Evolutionary conservation across 495 filamentous ascomycete species (phyloP).

Genomic region (Alectoria sarmentosa): DNA sequence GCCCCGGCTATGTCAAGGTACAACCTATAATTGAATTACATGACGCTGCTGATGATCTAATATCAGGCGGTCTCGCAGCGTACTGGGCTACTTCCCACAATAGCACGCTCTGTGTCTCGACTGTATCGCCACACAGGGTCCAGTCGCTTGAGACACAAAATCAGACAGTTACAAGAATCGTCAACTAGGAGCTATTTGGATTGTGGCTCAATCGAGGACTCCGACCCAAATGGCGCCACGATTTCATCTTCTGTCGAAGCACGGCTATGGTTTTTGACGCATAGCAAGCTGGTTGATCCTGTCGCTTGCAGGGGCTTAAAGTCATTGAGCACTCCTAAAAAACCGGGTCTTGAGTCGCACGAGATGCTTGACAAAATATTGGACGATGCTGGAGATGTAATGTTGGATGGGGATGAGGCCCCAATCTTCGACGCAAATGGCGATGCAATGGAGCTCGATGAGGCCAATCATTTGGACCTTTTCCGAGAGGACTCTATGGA

Average conservation of each 20-base stretch:
- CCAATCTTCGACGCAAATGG: background rate
- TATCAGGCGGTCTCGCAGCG: slow-evolving; percentile 38
- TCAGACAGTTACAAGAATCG: slow-evolving; percentile 1
- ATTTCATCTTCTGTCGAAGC: background rate
- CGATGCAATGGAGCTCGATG: slow-evolving; percentile 5
- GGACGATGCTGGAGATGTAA: background rate
- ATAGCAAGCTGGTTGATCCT: background rate
- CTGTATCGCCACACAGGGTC: slow-evolving; percentile 12
- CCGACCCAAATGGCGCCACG: background rate
- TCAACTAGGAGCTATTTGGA: background rate
- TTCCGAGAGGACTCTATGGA: background rate
- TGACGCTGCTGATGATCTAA: slow-evolving; percentile 5
- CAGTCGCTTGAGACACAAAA: background rate
- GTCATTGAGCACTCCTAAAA: background rate
- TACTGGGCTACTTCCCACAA: slow-evolving; percentile 31
- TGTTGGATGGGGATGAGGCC: background rate
- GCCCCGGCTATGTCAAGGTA: slow-evolving; percentile 34
- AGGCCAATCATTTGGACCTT: background rate
- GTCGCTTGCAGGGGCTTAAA: background rate
- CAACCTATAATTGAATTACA: background rate
- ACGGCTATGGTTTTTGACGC: slow-evolving; percentile 12
- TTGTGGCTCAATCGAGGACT: background rate
- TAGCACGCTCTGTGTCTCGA: slow-evolving; percentile 21
- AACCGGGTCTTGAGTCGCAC: background rate
- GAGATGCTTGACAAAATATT: slow-evolving; percentile 6